A percentile compares a stretch with the other conserved stretches of the same genome.
These are phyloP conservation scores for Fraxinus sp. DNA, from an alignment of 305 asterid species.

Conservation along the genomic window DNA sequence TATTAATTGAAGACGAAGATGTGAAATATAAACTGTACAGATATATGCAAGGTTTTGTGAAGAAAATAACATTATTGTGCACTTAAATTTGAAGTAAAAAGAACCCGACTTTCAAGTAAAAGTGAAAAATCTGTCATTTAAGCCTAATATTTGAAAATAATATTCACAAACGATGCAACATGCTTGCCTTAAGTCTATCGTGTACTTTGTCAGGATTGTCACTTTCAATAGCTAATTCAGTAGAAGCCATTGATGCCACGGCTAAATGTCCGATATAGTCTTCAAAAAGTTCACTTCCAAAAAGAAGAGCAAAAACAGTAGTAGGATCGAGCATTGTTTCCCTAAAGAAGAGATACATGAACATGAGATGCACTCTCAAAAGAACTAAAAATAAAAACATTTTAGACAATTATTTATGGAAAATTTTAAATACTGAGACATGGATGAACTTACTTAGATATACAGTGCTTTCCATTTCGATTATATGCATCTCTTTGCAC, in stretches of 20 bases:
- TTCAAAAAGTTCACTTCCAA: slow-evolving; percentile 91
- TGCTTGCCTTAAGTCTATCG: slow-evolving; percentile 68
- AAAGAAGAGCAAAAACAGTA: slow-evolving; percentile 88
- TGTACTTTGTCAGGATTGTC: slow-evolving; percentile 62
- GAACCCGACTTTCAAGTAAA: background rate
- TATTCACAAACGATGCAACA: background rate
- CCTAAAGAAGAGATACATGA: slow-evolving; percentile 35
- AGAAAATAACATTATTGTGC: background rate
- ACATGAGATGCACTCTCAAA: background rate
- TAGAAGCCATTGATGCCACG: slow-evolving; percentile 86
- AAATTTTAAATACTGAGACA: background rate
- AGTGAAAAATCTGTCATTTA: background rate
- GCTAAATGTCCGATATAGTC: slow-evolving; percentile 80
- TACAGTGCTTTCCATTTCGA: slow-evolving; percentile 68
- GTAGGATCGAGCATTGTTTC: slow-evolving; percentile 92
- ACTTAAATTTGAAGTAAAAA: background rate
- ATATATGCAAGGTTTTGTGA: background rate
- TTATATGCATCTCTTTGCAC: slow-evolving; percentile 73
- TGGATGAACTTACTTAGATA: slow-evolving; percentile 54
- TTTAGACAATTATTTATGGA: background rate
- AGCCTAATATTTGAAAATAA: background rate
- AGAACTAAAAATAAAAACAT: background rate
- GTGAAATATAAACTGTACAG: slow-evolving; percentile 38
- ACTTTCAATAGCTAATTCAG: slow-evolving; percentile 47
- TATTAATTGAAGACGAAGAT: background rate